Evolutionary conservation across 1,284 basidiomycete species (phyloP).

Genomic region (Apiotrichum veenhuisii): DNA sequence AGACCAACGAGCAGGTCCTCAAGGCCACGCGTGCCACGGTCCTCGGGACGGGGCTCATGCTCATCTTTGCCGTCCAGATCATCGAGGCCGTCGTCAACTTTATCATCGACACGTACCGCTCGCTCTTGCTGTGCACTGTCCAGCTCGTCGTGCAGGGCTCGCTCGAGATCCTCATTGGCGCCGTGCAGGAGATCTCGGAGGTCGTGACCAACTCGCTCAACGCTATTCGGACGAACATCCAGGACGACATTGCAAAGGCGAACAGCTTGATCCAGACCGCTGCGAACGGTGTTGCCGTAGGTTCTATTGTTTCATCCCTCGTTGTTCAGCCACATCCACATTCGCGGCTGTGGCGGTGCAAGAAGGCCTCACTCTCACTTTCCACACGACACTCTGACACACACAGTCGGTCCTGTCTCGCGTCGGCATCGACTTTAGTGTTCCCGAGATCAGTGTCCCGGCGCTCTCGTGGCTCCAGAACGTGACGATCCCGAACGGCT

Average conservation of each 20-base stretch:
- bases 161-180: constrained; percentile 72
- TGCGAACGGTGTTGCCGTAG: constrained; percentile 62
- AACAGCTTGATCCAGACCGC: constrained; percentile 66
- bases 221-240: constrained; percentile 62
- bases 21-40: constrained; percentile 74
- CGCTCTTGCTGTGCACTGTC: constrained; percentile 84
- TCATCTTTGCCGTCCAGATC: constrained; percentile 63
- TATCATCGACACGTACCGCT: constrained; percentile 84
- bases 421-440: constrained; percentile 60
- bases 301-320: neutral
- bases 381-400: neutral
- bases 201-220: constrained; percentile 62
- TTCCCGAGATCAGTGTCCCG: constrained; percentile 68
- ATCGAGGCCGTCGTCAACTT: constrained; percentile 88
- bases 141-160: constrained; percentile 82
- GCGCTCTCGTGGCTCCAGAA: constrained; percentile 68
- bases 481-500: constrained; percentile 73
- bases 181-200: constrained; percentile 71
- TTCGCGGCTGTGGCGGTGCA: too few relatives aligned
- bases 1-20: constrained; percentile 73
- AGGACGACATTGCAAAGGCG: constrained; percentile 63
- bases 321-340: too few relatives aligned
- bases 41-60: constrained; percentile 66
- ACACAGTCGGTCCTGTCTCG: constrained; percentile 57
- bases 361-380: neutral